These are phyloP conservation scores for Solanum arcanum DNA, from an alignment of 257 asterid genomes.

Conservation along the genomic window DNA sequence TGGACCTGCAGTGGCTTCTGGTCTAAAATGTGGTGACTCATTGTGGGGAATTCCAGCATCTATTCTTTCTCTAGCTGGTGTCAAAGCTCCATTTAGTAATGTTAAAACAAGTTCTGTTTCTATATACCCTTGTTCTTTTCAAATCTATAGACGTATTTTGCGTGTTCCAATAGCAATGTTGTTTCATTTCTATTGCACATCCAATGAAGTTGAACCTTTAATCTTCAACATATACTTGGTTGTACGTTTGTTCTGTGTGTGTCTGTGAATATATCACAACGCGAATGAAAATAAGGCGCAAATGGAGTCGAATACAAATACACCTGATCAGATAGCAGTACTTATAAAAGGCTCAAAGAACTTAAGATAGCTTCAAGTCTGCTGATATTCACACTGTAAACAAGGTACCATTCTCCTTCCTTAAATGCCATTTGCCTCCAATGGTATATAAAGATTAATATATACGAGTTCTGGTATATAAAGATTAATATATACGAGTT, in stretches of 20 bases:
- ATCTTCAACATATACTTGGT: no score
- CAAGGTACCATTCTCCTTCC: no score
- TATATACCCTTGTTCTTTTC: not conserved
- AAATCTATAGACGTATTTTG: not conserved
- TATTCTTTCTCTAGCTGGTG: slow-evolving; percentile 39
- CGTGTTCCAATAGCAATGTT: not conserved
- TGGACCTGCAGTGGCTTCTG: slow-evolving; percentile 63
- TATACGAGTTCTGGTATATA: no score
- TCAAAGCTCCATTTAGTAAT: slow-evolving; percentile 22
- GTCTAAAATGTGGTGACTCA: slow-evolving; percentile 67
- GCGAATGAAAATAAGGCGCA: not conserved
- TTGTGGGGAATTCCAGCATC: slow-evolving; percentile 70
- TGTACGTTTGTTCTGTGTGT: not conserved
- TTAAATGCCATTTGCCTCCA: no score
- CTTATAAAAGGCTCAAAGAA: not conserved
- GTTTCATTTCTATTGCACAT: no score
- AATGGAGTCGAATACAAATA: no score
- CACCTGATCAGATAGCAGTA: no score
- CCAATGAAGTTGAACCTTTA: not conserved
- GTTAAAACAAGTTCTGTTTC: not conserved
- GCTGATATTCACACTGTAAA: no score
- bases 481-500: no score
- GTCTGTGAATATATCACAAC: not conserved
- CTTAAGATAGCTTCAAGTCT: no score
- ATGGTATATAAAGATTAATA: no score